Conservation (phyloP, 495 filamentous ascomycete species). For the Neurospora intermedia region DNA sequence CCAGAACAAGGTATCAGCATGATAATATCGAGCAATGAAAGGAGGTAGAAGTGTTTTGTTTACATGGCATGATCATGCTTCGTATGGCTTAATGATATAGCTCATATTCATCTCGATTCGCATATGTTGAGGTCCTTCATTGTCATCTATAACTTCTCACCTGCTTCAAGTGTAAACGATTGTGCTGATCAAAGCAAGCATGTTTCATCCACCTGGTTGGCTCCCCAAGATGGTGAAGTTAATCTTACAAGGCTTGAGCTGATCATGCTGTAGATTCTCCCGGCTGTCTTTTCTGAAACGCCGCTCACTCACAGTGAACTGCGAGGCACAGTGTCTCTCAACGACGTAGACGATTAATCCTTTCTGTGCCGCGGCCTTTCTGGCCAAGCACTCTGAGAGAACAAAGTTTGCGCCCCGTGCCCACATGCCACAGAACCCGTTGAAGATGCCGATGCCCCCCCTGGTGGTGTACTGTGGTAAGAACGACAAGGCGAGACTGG, state of each 20-base stretch:
- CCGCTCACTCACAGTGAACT: not conserved
- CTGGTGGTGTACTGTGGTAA: not conserved
- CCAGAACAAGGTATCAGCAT: not conserved
- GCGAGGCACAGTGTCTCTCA: not conserved
- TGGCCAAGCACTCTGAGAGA: not conserved
- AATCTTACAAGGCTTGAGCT: not conserved
- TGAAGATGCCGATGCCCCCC: not conserved
- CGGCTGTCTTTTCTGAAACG: not conserved
- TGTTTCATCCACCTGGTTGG: not conserved
- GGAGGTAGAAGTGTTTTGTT: not conserved
- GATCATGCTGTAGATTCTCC: not conserved
- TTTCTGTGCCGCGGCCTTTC: not conserved
- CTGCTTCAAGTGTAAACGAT: not conserved
- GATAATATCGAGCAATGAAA: not conserved
- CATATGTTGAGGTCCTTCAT: not conserved
- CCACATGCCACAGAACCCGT: not conserved
- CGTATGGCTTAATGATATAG: not conserved
- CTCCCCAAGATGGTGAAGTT: not conserved
- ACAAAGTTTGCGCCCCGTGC: not conserved
- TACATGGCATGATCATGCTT: not conserved
- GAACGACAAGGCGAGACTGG: not conserved
- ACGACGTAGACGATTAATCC: not conserved
- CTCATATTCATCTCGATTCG: not conserved
- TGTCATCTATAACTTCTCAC: not conserved
- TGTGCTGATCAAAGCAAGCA: not conserved